These are phyloP conservation scores for Sarcodon sp. DNA, from an alignment of 768 basidiomycete genomes.

Conservation along the genomic window DNA sequence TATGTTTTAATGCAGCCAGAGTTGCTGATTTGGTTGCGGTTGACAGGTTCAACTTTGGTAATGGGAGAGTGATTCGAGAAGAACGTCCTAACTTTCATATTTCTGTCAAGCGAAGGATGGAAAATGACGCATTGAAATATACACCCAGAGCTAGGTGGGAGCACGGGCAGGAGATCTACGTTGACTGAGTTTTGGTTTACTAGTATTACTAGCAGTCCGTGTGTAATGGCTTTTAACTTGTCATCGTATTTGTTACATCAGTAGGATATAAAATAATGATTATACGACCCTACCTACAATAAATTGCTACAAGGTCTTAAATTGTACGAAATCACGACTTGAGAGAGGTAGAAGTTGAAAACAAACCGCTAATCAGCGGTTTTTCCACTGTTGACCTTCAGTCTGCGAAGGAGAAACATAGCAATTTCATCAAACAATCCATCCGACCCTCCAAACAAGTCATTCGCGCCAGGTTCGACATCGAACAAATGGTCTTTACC, in stretches of 20 bases:
- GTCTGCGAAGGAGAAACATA: no score
- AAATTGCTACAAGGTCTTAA: no score
- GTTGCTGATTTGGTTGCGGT: not conserved
- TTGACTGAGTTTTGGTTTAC: slow-evolving; percentile 13
- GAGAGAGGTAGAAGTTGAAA: no score
- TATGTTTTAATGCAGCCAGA: not conserved
- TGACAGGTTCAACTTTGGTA: slow-evolving; percentile 40
- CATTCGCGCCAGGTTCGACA: slow-evolving; percentile 29
- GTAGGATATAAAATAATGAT: no score
- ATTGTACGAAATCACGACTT: no score
- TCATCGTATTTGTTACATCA: no score
- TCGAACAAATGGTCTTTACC: slow-evolving; percentile 47
- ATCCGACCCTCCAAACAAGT: no score
- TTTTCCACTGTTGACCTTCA: no score
- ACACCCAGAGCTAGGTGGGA: slow-evolving; percentile 43
- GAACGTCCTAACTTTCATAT: slow-evolving; percentile 43
- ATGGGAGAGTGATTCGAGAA: slow-evolving; percentile 36
- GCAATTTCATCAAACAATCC: no score
- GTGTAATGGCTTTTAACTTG: no score
- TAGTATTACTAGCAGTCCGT: not conserved
- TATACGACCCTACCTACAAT: no score
- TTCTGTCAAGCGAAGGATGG: slow-evolving; percentile 49
- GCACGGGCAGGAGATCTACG: slow-evolving; percentile 33
- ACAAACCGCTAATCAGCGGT: no score
- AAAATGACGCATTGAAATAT: slow-evolving; percentile 33